Evolutionary conservation across 2,329 filamentous ascomycete genomes (phyloP).

Genomic region (Penicillium corylophilum): DNA sequence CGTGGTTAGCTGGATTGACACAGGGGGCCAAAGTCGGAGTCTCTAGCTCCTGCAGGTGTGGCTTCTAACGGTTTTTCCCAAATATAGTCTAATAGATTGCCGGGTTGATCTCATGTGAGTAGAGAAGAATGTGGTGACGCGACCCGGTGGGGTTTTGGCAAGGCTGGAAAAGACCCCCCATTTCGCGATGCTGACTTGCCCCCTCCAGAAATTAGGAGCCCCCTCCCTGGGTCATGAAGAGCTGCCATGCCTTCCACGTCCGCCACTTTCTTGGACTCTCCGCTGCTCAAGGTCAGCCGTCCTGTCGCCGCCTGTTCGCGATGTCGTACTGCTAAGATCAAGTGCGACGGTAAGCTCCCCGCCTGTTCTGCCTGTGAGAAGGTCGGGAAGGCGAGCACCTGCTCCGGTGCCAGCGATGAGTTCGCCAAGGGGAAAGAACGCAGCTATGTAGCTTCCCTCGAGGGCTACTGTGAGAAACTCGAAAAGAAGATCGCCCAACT

Average conservation of each 20-base stretch:
- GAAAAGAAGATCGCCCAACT: conserved; percentile 67
- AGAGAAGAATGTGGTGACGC: not conserved
- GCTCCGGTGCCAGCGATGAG: conserved; percentile 91
- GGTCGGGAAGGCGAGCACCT: conserved; percentile 80
- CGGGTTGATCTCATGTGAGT: not conserved
- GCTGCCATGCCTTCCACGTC: conserved; percentile 31
- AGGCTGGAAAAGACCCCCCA: not conserved
- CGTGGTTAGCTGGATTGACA: not conserved
- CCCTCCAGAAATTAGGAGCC: not conserved
- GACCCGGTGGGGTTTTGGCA: not conserved
- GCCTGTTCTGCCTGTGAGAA: conserved; percentile 95
- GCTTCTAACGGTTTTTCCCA: not conserved
- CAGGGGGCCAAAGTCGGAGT: not conserved
- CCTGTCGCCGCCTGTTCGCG: conserved; percentile 77
- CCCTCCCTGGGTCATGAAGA: conserved; percentile 19
- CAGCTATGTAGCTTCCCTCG: conserved; percentile 95
- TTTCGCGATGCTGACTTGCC: not conserved
- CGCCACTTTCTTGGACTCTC: conserved; percentile 40
- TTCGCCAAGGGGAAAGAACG: conserved; percentile 94
- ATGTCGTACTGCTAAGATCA: conserved; percentile 90
- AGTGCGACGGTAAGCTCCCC: conserved; percentile 94
- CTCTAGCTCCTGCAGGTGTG: not conserved
- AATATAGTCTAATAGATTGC: not conserved
- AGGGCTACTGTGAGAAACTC: conserved; percentile 83
- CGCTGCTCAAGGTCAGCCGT: conserved; percentile 62